Evolutionary conservation across 2,329 filamentous ascomycete genomes (phyloP).

Genomic region (Venturia aucupariae): DNA sequence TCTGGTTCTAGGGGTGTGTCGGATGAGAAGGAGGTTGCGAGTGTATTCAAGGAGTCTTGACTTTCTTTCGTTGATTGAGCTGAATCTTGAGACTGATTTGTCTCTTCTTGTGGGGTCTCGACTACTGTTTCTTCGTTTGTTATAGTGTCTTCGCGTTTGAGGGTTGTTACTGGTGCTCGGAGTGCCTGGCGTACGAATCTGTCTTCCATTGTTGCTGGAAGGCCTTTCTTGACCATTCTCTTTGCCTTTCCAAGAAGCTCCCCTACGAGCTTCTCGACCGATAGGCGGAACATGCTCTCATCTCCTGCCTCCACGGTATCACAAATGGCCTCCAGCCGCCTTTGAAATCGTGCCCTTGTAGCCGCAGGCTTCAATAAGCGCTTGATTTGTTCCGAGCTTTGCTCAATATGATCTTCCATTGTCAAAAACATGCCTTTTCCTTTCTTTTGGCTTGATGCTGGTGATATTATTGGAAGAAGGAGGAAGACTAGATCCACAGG

Average conservation of each 20-base stretch:
- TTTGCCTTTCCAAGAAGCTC: constrained; percentile 64
- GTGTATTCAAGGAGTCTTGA: constrained; percentile 22
- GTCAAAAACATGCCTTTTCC: constrained; percentile 57
- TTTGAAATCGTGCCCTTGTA: constrained; percentile 41
- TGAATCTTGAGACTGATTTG: constrained; percentile 20
- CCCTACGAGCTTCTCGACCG: constrained; percentile 56
- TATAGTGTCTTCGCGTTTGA: constrained; percentile 49
- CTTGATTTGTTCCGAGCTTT: constrained; percentile 48
- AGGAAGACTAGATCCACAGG: constrained; percentile 78
- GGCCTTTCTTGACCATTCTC: constrained; percentile 50
- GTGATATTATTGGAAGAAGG: constrained; percentile 60
- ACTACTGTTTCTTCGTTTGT: constrained; percentile 18
- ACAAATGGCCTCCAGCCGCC: constrained; percentile 61
- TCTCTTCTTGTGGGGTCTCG: constrained; percentile 16
- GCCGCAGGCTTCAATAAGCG: constrained; percentile 43
- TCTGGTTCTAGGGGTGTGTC: constrained; percentile 18
- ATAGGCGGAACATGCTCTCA: constrained; percentile 65
- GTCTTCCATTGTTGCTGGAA: constrained; percentile 78
- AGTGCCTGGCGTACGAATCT: constrained; percentile 69
- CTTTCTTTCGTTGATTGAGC: neutral
- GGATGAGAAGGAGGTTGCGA: constrained; percentile 5
- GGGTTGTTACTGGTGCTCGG: constrained; percentile 63
- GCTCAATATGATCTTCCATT: constrained; percentile 63
- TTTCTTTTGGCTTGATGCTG: constrained; percentile 32
- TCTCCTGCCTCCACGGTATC: constrained; percentile 76